Evolutionary conservation across 2,329 filamentous ascomycete species (phyloP).

Genomic region (Zasmidium cellare): DNA sequence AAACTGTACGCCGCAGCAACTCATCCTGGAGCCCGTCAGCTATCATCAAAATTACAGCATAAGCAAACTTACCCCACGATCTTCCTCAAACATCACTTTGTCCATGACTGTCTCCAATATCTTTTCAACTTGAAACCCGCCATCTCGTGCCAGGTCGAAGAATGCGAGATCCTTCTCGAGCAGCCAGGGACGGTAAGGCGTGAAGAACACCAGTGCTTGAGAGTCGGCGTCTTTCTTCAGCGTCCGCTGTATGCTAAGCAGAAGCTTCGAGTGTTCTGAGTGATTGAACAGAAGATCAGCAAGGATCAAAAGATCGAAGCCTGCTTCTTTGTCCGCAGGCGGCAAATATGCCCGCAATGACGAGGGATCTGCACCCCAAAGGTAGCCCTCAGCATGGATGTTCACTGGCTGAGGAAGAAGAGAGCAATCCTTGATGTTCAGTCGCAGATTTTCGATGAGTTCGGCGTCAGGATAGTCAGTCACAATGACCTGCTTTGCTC

Average conservation of each 20-base stretch:
- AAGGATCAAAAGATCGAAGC: slow-evolving; percentile 80
- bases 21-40: slow-evolving; percentile 58
- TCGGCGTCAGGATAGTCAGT: slow-evolving; percentile 88
- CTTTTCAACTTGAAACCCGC: slow-evolving; percentile 75
- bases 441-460: slow-evolving; percentile 74
- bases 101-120: slow-evolving; percentile 80
- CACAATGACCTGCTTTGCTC: slow-evolving; percentile 68
- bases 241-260: slow-evolving; percentile 69
- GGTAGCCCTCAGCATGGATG: slow-evolving; percentile 62
- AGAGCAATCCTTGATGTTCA: slow-evolving; percentile 67
- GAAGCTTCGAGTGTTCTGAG: slow-evolving; percentile 76
- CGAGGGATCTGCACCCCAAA: slow-evolving; percentile 73
- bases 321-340: slow-evolving; percentile 32
- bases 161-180: slow-evolving; percentile 81
- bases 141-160: slow-evolving; percentile 72
- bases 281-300: slow-evolving; percentile 92
- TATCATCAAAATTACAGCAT: not conserved
- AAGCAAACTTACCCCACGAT: slow-evolving; percentile 64
- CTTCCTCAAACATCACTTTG: slow-evolving; percentile 83
- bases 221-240: slow-evolving; percentile 58
- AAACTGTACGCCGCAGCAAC: slow-evolving; percentile 77
- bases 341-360: slow-evolving; percentile 61
- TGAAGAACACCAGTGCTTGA: slow-evolving; percentile 85
- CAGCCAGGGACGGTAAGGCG: slow-evolving; percentile 89
- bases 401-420: slow-evolving; percentile 38